These are phyloP conservation scores for Schizonepeta tenuifolia DNA, from an alignment of 257 asterid genomes.

Conservation along the genomic window DNA sequence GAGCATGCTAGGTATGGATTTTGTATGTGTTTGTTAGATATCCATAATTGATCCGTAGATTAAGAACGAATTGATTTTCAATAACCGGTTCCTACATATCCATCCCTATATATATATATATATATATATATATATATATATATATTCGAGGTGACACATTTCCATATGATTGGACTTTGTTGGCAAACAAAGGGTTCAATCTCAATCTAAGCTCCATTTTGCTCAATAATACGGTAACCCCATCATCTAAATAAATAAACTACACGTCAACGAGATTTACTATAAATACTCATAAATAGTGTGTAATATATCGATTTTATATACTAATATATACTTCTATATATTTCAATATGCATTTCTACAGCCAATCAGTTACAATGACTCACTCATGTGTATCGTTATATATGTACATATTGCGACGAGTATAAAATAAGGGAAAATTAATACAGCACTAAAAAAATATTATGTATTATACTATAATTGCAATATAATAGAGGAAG, in stretches of 20 bases:
- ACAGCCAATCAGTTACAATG: background rate
- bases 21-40: too few relatives aligned
- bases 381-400: background rate
- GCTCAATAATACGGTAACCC: background rate
- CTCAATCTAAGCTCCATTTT: background rate
- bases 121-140: too few relatives aligned
- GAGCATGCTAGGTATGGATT: too few relatives aligned
- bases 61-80: too few relatives aligned
- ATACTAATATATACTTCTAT: background rate
- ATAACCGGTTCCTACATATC: too few relatives aligned
- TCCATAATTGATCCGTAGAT: too few relatives aligned
- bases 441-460: background rate
- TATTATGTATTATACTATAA: background rate
- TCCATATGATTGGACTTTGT: conserved; percentile 5
- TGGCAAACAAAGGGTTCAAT: background rate
- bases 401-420: background rate
- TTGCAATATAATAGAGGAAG: background rate
- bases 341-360: background rate
- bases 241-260: background rate
- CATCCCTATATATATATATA: too few relatives aligned
- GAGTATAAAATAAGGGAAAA: background rate
- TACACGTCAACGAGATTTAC: too few relatives aligned
- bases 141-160: too few relatives aligned
- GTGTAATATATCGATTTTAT: background rate
- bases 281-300: too few relatives aligned